phyloP scores from a whole-genome alignment of 2,329 filamentous ascomycete species.

The Talaromyces sp. region DNA sequence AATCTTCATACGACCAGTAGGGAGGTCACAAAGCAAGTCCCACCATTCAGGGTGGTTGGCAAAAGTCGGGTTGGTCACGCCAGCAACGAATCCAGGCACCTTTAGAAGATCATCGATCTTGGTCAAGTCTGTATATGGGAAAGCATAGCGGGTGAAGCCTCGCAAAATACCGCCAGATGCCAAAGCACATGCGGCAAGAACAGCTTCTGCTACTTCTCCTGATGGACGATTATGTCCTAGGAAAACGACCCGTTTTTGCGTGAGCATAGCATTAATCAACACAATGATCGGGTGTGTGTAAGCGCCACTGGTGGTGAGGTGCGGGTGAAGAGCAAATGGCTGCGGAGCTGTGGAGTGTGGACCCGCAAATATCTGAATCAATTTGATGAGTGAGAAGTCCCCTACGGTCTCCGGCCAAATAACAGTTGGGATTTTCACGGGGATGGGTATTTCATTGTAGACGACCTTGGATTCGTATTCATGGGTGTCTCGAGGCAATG shows the following conservation, averaged over 20 bases:
- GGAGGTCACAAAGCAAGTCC: constrained; percentile 91
- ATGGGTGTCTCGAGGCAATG: constrained; percentile 86
- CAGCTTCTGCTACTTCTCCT: constrained; percentile 94
- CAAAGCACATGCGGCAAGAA: constrained; percentile 90
- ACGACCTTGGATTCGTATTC: constrained; percentile 94
- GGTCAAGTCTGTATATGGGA: constrained; percentile 95
- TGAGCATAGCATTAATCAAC: constrained; percentile 87
- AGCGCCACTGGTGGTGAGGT: constrained; percentile 86
- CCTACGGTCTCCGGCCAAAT: constrained; percentile 93
- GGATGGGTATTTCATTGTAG: constrained; percentile 94
- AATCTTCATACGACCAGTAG: constrained; percentile 90
- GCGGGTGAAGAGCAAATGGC: constrained; percentile 79
- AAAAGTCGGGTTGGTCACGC: constrained; percentile 95
- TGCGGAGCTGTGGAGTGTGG: constrained; percentile 77
- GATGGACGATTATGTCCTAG: constrained; percentile 92
- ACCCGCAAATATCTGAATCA: constrained; percentile 89
- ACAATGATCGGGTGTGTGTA: constrained; percentile 93
- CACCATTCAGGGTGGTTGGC: constrained; percentile 96
- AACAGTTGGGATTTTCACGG: constrained; percentile 91
- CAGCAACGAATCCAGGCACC: constrained; percentile 94
- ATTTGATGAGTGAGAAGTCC: constrained; percentile 94
- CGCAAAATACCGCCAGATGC: constrained; percentile 87
- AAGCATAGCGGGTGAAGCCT: constrained; percentile 92
- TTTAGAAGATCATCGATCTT: constrained; percentile 96
- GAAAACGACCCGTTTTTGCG: constrained; percentile 94